phyloP scores from a whole-genome alignment of 345 rosid species.

The Hibiscus mutabilis region DNA sequence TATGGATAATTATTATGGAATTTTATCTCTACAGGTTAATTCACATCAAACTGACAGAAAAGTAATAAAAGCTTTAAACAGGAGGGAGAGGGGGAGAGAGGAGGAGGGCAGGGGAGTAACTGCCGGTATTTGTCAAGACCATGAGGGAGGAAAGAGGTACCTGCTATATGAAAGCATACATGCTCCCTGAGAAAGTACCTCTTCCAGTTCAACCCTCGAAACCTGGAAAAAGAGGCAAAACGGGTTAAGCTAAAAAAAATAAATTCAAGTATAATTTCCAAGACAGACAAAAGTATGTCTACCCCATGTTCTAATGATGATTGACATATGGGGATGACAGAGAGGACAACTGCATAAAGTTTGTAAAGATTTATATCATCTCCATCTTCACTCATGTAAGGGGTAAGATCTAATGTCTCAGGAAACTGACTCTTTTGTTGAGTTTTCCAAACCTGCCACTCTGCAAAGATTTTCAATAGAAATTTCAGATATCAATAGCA shows the following conservation, averaged over 20 bases:
- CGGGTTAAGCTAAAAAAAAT: background rate
- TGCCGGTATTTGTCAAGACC: background rate
- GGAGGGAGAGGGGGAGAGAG: too few relatives aligned
- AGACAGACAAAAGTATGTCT: background rate
- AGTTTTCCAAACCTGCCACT: conserved; percentile 97
- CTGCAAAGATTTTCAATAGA: conserved; percentile 38
- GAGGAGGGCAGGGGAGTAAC: too few relatives aligned
- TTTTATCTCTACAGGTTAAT: background rate
- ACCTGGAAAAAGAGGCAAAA: conserved; percentile 40
- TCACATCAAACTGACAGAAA: background rate
- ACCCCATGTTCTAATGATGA: background rate
- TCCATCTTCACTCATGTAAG: conserved; percentile 76
- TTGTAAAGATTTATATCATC: conserved; percentile 60
- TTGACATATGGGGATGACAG: background rate
- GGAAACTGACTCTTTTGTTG: conserved; percentile 89
- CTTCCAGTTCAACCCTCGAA: conserved; percentile 56
- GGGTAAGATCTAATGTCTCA: conserved; percentile 71
- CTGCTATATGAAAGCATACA: conserved; percentile 97
- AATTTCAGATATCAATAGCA: conserved; percentile 1
- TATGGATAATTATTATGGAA: too few relatives aligned
- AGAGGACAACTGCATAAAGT: conserved; percentile 74
- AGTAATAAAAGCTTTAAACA: background rate
- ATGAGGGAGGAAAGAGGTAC: conserved; percentile 22
- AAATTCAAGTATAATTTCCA: background rate
- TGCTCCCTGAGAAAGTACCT: conserved; percentile 89